Base-by-base conservation (phyloP, 495 filamentous ascomycete genomes). In the Penicillium coprophilum region DNA sequence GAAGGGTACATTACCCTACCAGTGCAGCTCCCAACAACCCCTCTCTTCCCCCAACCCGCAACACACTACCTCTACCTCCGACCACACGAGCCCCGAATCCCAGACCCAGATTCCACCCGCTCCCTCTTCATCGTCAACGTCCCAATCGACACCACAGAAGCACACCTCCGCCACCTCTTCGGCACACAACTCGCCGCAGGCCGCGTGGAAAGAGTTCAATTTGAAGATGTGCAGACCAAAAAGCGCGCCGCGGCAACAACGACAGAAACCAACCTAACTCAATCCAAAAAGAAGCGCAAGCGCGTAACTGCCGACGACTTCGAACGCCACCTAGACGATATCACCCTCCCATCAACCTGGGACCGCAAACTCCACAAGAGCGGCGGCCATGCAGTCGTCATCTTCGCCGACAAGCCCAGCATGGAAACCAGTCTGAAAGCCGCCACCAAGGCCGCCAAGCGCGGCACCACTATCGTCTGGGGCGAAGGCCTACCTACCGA, bases 11-110 rank as follows among this genome's bases (percentile, higher is more conserved):
- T 61, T 4, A 59, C 77, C 61, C 69, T 82, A 1, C 72, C 73
- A 8, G 44, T 93, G 19, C 75, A 82, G 15, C 79, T 92, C 12
- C 88, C 89, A 2, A 62, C 79, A 17, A 68, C 83, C n/a, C 75
- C 85, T 2, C 76, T 84, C 5, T 85, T 76, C 60, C 81, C 83
- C 7, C 65, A 76, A 17, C 59, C 79, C n/a, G 81, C 79, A 56
- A 83, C 79, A 46, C 94, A 98, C 74, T 89, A 90, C 75, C 79
- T 97, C 67, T 96, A 96, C 72, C 70, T 97, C 49, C 89, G 87
- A 53, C 84, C 82, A 30, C 91, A 97, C 67, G 80, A 85, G 41
- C 92, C 88, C 53, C 89, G 85, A 63, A 80, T 92, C 23, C 85
- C 90, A 15, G 87, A 87, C 11, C 76, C 83, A 17, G 80, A 87